Evolutionary conservation across 768 basidiomycete species (phyloP), one percentile per base, ranked within the genome.

Genomic region (Calocybe gangraenosa): DNA sequence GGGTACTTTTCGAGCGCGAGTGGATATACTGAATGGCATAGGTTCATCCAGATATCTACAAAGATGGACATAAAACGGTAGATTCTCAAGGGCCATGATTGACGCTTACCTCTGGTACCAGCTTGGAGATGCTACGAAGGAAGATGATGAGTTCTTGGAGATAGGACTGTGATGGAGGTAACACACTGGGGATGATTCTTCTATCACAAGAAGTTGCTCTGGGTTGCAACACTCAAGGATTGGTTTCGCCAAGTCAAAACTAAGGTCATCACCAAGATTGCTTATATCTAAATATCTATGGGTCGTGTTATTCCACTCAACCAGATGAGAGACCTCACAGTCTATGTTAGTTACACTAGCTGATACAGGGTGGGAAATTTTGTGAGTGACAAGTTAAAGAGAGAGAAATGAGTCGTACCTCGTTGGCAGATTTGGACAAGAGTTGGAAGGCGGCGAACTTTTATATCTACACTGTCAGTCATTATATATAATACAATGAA

Each of bases 341-440:
- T 86, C 81, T 48, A 79, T 74, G 60, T 87, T 74, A 19, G 69
- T 64, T 30, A 65, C 68, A 18, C 81, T 80, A 46, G 82, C 86
- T 87, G 52, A 28, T 7, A n/a, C n/a, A 48, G 13, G 48, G 22
- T 36, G 14, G 34, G 36, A 20, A 28, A 23, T 35, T 19, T 42
- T 8, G 35, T 55, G 46, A 46, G 52, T 38, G 41, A 38, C 19
- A n/a, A n/a, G n/a, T n/a, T n/a, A n/a, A n/a, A 34, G 46, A 47
- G 23, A 19, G 46, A 36, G 21, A 25, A 46, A 20, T 51, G 40
- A 46, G 20, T 19, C 37, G 22, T 53, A 88, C 87, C 80, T 61
- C 84, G 76, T 61, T 89, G 87, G 53, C 88, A 91, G 39, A 78
- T 75, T 32, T 75, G 67, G 1, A 84, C 81, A 25, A 91, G 75